phyloP scores from a whole-genome alignment of 2,329 filamentous ascomycete genomes.

The Colletotrichum abscissum region DNA sequence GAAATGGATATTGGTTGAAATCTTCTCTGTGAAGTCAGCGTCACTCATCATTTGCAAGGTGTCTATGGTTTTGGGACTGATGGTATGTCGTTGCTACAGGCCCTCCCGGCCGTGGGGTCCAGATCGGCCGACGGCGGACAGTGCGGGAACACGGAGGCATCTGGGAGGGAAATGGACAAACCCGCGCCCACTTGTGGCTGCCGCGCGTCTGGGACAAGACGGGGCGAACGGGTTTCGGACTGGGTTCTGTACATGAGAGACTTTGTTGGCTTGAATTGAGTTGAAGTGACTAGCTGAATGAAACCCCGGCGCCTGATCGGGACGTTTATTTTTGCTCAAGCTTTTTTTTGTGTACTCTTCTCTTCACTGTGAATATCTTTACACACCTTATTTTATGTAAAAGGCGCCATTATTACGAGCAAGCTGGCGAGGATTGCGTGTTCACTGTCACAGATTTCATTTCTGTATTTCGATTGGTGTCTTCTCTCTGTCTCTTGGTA shows the following conservation, averaged over 20 bases:
- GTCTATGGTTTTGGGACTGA: neutral
- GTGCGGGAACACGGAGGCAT: constrained; percentile 8
- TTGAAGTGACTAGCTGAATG: neutral
- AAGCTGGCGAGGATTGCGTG: constrained; percentile 2
- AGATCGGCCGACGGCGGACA: constrained; percentile 9
- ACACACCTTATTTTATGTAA: neutral
- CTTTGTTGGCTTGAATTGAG: neutral
- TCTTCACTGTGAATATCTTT: too few relatives aligned
- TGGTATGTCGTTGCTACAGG: neutral
- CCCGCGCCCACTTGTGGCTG: neutral
- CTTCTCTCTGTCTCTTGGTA: neutral
- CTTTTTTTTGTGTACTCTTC: neutral
- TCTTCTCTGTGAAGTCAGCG: neutral
- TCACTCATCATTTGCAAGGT: neutral
- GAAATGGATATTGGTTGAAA: neutral
- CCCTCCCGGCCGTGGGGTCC: neutral
- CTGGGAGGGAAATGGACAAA: neutral
- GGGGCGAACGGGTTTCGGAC: constrained; percentile 5
- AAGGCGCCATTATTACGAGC: constrained; percentile 17
- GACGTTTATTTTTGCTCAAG: neutral
- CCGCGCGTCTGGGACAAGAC: neutral
- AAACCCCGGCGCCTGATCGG: neutral
- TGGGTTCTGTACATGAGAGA: neutral
- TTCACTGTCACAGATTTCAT: neutral
- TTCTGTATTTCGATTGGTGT: neutral